phyloP scores from a whole-genome alignment of 2,329 filamentous ascomycete genomes.

The Tothia fuscella region DNA sequence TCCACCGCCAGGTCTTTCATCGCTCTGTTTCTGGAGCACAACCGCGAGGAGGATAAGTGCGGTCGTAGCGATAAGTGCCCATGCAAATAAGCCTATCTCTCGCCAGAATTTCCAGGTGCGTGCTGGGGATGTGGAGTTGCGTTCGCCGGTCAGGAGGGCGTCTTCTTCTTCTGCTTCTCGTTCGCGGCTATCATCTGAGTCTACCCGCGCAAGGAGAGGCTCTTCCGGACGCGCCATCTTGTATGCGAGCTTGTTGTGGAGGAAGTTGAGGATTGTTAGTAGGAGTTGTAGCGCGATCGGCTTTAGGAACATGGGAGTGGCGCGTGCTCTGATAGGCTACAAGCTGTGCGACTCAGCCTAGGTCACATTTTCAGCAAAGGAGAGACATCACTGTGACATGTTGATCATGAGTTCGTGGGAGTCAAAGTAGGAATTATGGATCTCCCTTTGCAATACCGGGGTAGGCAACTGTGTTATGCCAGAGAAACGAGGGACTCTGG shows the following conservation, averaged over 20 bases:
- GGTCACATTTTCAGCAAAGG: no score
- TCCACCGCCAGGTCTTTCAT: slow-evolving; percentile 17
- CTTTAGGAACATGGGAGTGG: no score
- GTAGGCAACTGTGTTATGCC: no score
- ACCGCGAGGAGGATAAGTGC: slow-evolving; percentile 70
- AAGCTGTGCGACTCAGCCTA: no score
- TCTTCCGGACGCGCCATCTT: slow-evolving; percentile 33
- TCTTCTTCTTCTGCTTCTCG: slow-evolving; percentile 49
- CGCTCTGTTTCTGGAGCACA: slow-evolving; percentile 54
- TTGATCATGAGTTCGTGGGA: no score
- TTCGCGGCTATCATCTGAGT: slow-evolving; percentile 34
- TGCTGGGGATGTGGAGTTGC: slow-evolving; percentile 19
- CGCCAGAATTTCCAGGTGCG: slow-evolving; percentile 49
- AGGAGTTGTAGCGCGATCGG: no score
- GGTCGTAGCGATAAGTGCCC: slow-evolving; percentile 72
- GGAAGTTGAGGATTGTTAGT: no score
- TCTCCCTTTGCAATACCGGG: no score
- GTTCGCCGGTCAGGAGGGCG: slow-evolving; percentile 47
- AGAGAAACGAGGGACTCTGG: no score
- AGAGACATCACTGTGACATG: no score
- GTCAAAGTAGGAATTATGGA: no score
- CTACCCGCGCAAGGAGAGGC: slow-evolving; percentile 42
- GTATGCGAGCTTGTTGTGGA: not conserved
- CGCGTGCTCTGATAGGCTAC: no score
- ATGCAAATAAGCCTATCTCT: slow-evolving; percentile 65